Percentiles rank a stretch among this genome's conserved stretches.
Evolutionary conservation across 306 rosid species (phyloP).

Genomic region (Pachyrhizus erosus): DNA sequence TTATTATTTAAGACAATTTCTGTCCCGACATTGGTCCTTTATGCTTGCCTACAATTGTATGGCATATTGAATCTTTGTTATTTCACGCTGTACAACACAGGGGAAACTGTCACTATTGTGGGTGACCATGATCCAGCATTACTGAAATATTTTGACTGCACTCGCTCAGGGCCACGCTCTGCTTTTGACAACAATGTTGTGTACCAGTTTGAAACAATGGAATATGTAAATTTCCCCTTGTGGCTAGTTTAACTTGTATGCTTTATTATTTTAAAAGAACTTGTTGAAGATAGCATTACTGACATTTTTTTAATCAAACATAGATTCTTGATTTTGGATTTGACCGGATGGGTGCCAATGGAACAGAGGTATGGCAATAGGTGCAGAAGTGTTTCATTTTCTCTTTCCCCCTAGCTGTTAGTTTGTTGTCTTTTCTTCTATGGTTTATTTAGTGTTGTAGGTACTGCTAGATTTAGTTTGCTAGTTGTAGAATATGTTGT

Average conservation of each 20-base stretch:
- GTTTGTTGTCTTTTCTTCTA: background rate
- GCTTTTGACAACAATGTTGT: slow-evolving; percentile 53
- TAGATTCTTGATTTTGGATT: slow-evolving; percentile 84
- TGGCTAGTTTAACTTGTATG: background rate
- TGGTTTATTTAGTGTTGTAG: slow-evolving; percentile 26
- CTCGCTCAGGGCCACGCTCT: slow-evolving; percentile 49
- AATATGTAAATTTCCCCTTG: slow-evolving; percentile 62
- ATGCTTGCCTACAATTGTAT: slow-evolving; percentile 5
- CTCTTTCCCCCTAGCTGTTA: background rate
- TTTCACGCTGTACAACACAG: slow-evolving; percentile 38
- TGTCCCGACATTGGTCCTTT: background rate
- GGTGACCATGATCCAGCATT: slow-evolving; percentile 78
- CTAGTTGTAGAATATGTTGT: background rate
- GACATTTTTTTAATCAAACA: slow-evolving; percentile 37
- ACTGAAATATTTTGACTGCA: slow-evolving; percentile 76
- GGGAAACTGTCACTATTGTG: slow-evolving; percentile 78
- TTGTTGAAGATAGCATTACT: slow-evolving; percentile 30
- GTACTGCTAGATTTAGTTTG: slow-evolving; percentile 13
- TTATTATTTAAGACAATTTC: background rate
- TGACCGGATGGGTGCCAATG: slow-evolving; percentile 81
- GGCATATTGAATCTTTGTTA: background rate
- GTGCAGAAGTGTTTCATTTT: background rate
- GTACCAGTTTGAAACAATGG: slow-evolving; percentile 84
- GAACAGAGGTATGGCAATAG: slow-evolving; percentile 62
- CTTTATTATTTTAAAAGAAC: slow-evolving; percentile 1